Conservation (phyloP, 129 eudicot genomes). For the Flaveria linearis region DNA sequence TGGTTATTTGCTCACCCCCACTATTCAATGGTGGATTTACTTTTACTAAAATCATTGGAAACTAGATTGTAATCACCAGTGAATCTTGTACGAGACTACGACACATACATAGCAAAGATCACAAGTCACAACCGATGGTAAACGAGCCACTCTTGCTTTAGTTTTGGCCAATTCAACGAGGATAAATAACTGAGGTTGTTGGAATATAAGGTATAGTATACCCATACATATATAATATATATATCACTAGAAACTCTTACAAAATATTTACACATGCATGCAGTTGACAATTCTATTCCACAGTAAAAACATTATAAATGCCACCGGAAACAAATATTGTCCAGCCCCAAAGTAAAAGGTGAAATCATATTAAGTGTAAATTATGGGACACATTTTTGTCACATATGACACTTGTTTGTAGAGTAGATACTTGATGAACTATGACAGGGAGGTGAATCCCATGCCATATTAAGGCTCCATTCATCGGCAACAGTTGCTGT, state of each 20-base stretch:
- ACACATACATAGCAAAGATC: no score
- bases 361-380: not conserved
- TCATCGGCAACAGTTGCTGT: constrained; percentile 28
- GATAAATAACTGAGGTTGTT: no score
- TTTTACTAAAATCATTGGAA: no score
- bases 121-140: no score
- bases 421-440: constrained; percentile 63
- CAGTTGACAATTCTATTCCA: not conserved
- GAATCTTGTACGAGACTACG: no score
- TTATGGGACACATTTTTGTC: not conserved
- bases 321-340: constrained; percentile 14
- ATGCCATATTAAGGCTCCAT: constrained; percentile 51
- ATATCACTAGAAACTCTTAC: not conserved
- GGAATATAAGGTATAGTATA: no score
- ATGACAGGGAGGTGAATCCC: constrained; percentile 77
- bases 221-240: no score
- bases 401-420: constrained; percentile 50
- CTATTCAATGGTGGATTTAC: no score
- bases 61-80: no score
- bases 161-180: no score
- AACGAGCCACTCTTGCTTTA: no score
- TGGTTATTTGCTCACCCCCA: no score
- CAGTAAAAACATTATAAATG: constrained; percentile 4
- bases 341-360: not conserved
- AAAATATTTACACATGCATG: not conserved